Percentiles rank a stretch among this genome's conserved stretches.
Evolutionary conservation across 2,329 filamentous ascomycete species (phyloP).

Genomic region (Alternaria rosae): DNA sequence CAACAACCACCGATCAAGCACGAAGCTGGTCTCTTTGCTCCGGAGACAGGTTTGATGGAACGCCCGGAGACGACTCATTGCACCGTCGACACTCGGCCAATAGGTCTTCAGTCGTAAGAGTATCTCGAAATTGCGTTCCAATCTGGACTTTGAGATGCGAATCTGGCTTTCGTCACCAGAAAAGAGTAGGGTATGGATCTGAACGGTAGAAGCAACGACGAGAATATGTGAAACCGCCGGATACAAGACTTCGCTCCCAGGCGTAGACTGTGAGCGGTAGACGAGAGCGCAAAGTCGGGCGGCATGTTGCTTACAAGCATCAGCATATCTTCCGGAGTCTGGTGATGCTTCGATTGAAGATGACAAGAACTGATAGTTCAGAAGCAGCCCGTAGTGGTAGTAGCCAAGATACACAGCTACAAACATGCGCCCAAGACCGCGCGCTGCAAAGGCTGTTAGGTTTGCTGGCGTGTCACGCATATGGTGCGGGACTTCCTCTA

Average conservation of each 20-base stretch:
- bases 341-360: slow-evolving; percentile 18
- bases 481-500: slow-evolving; percentile 29
- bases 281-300: slow-evolving; percentile 31
- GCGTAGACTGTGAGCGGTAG: slow-evolving; percentile 28
- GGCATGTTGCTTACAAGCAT: slow-evolving; percentile 33
- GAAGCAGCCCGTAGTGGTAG: slow-evolving; percentile 33
- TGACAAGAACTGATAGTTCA: slow-evolving; percentile 35
- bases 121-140: slow-evolving; percentile 36
- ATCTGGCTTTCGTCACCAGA: slow-evolving; percentile 30
- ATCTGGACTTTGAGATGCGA: slow-evolving; percentile 28
- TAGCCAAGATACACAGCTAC: slow-evolving; percentile 33
- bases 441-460: slow-evolving; percentile 29
- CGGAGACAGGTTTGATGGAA: slow-evolving; percentile 36
- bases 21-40: slow-evolving; percentile 37
- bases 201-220: slow-evolving; percentile 33
- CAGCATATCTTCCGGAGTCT: slow-evolving; percentile 25
- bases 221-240: slow-evolving; percentile 33
- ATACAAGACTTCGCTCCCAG: slow-evolving; percentile 32
- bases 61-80: slow-evolving; percentile 34
- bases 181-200: slow-evolving; percentile 34
- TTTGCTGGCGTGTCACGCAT: slow-evolving; percentile 35
- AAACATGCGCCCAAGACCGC: slow-evolving; percentile 33
- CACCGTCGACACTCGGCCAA: slow-evolving; percentile 34
- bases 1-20: slow-evolving; percentile 33
- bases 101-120: slow-evolving; percentile 28